phyloP scores from a whole-genome alignment of 441 rosid genomes.

The Erodium trifolium region DNA sequence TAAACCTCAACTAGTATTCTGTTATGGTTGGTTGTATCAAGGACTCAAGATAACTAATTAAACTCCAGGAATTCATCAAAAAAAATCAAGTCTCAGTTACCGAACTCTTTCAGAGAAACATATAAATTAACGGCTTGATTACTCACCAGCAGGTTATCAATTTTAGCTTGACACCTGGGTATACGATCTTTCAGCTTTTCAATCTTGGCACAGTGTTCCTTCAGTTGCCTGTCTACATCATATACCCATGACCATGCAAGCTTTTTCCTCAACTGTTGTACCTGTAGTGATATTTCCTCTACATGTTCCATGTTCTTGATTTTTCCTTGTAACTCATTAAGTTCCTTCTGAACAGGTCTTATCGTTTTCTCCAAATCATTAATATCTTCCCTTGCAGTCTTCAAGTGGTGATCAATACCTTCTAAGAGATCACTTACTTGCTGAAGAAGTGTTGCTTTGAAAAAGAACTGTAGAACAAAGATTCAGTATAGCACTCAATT shows the following conservation, averaged over 20 bases:
- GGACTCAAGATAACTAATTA: too few species aligned
- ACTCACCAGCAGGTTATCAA: slow-evolving; percentile 61
- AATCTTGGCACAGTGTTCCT: slow-evolving; percentile 43
- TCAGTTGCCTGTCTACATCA: slow-evolving; percentile 57
- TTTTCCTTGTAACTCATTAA: slow-evolving; percentile 54
- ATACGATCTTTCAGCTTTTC: slow-evolving; percentile 62
- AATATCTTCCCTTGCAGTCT: slow-evolving; percentile 47
- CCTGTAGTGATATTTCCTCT: slow-evolving; percentile 62
- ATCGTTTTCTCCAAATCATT: slow-evolving; percentile 59
- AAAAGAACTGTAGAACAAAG: slow-evolving; percentile 57
- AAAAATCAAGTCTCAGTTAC: too few species aligned
- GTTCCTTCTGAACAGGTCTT: slow-evolving; percentile 65
- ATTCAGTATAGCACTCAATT: slow-evolving; percentile 26
- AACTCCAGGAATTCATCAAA: too few species aligned
- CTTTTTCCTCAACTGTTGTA: slow-evolving; percentile 62
- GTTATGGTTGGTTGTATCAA: too few species aligned
- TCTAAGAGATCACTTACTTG: slow-evolving; percentile 78
- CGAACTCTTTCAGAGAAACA: too few species aligned
- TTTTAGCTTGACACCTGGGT: slow-evolving; percentile 78
- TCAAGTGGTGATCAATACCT: slow-evolving; percentile 42
- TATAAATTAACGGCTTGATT: slow-evolving; percentile 1
- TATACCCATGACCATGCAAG: slow-evolving; percentile 97
- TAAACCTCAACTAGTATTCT: too few species aligned
- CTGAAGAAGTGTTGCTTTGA: slow-evolving; percentile 93
- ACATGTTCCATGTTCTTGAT: slow-evolving; percentile 78